Evolutionary conservation across 2,329 filamentous ascomycete species (phyloP), one percentile per base, ranked within the genome.

Genomic region (Aspergillus clavatus): DNA sequence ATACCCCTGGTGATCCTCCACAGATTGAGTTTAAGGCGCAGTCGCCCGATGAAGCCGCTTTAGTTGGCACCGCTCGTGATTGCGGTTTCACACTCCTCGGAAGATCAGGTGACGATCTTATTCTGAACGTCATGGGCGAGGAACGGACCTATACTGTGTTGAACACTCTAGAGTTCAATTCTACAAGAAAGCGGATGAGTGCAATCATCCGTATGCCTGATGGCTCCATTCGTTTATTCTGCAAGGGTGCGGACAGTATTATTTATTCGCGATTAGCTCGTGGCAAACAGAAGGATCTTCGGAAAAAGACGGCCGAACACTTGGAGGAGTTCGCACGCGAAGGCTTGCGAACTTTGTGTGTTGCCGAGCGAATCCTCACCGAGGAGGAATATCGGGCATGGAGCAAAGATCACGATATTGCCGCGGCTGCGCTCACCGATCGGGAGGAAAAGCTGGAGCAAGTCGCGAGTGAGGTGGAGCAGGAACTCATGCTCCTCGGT

Each of bases 161-260:
- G 38, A 97, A 95, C 68, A 95, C 87, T 1, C 84, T 98, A 28
- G 93, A 98, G 65, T 98, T 98, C 75, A 97, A 97, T 66, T 97
- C 91, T 0, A 89, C 86, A 35, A 81, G 93, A 60, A 98, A 98
- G 72, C 82, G 93, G 55, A 98, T 98, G 93, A 97, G 90, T 69
- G 88, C 90, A 2, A 96, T 98, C 55, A 83, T 98, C 40, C 81
- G 87, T 46, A 95, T 97, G 89, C 91, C 93, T 0, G 82, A 97
- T 65, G 86, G 87, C 31, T 84, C 79, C 47, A 96, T 98, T 50
- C 77, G 93, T 43, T 77, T 98, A 1, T 95, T 94, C 70, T 98
- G 93, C 76, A 98, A 98, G 72, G 93, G 93, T 53, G 93, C 93
- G 26, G 93, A 98, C 66, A 96, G 89, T 60, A 86, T 97, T 59